These are phyloP conservation scores for Botrytis hyacinthi DNA, from an alignment of 2,329 filamentous ascomycete species.

Conservation along the genomic window DNA sequence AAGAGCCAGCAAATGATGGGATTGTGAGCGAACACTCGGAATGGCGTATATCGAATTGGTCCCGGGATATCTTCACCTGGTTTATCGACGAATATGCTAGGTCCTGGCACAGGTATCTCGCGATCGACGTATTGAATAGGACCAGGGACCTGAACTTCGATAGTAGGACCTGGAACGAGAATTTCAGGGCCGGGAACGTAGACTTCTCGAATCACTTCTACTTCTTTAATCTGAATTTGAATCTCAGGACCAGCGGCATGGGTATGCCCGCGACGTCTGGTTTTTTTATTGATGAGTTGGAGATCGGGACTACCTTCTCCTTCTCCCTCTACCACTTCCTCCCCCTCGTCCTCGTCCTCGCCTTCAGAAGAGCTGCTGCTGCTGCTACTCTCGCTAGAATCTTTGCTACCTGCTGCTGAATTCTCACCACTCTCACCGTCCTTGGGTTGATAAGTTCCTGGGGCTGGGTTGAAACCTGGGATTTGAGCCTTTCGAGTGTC, in stretches of 20 bases:
- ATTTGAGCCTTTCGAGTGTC: background rate
- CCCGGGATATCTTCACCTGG: background rate
- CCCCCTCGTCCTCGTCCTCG: background rate
- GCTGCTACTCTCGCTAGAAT: background rate
- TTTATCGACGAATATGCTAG: background rate
- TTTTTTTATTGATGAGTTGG: background rate
- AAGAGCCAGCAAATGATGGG: conserved; percentile 19
- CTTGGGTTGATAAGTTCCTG: background rate
- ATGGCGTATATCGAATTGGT: conserved; percentile 13
- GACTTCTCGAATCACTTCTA: background rate
- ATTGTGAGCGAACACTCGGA: conserved; percentile 17
- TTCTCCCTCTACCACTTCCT: background rate
- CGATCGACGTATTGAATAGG: background rate
- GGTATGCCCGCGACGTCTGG: background rate
- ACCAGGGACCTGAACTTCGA: background rate
- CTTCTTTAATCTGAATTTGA: background rate
- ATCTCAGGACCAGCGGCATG: background rate
- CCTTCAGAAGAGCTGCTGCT: background rate
- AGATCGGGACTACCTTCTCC: background rate
- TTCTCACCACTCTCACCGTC: background rate
- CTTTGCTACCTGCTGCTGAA: background rate
- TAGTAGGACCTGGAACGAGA: too few relatives aligned
- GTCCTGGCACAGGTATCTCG: background rate
- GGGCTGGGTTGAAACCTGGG: background rate
- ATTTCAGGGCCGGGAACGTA: background rate